Evolutionary conservation across 2,329 filamentous ascomycete species (phyloP).

Genomic region (Fusarium coicis): DNA sequence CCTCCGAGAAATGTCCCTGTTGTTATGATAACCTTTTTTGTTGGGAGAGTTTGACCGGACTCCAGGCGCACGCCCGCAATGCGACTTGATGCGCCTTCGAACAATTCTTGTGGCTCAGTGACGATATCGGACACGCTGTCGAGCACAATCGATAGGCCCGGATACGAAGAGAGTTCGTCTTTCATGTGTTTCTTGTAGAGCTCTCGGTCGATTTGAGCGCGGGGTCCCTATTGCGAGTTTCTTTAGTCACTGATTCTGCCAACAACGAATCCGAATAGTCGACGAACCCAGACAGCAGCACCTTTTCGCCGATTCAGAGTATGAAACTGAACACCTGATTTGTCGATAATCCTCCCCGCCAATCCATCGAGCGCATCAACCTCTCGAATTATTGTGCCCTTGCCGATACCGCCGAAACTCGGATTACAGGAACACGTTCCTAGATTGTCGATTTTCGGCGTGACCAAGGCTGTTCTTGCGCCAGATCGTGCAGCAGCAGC

Average conservation of each 20-base stretch:
- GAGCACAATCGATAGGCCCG: slow-evolving; percentile 81
- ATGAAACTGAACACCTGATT: slow-evolving; percentile 93
- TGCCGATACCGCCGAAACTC: slow-evolving; percentile 97
- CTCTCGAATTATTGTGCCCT: slow-evolving; percentile 94
- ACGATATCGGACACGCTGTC: slow-evolving; percentile 95
- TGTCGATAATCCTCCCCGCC: slow-evolving; percentile 88
- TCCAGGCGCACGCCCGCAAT: slow-evolving; percentile 90
- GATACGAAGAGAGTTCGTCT: slow-evolving; percentile 81
- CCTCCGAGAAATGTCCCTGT: slow-evolving; percentile 96
- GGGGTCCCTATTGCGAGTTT: slow-evolving; percentile 69
- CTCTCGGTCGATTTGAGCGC: slow-evolving; percentile 92
- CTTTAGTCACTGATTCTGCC: background rate
- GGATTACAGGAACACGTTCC: slow-evolving; percentile 97
- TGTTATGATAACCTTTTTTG: slow-evolving; percentile 88
- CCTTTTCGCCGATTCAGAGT: slow-evolving; percentile 90
- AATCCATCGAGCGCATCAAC: slow-evolving; percentile 95
- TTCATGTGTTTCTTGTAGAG: slow-evolving; percentile 93
- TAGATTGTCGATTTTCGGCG: slow-evolving; percentile 87
- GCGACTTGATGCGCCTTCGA: slow-evolving; percentile 66
- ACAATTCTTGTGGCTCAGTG: slow-evolving; percentile 56
- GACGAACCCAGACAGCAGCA: slow-evolving; percentile 84
- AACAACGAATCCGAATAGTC: background rate
- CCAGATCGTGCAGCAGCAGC: slow-evolving; percentile 90
- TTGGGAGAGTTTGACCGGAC: slow-evolving; percentile 84
- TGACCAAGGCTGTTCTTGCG: slow-evolving; percentile 88